Evolutionary conservation across 441 rosid species (phyloP).

Genomic region (Adansonia madagascariensis): DNA sequence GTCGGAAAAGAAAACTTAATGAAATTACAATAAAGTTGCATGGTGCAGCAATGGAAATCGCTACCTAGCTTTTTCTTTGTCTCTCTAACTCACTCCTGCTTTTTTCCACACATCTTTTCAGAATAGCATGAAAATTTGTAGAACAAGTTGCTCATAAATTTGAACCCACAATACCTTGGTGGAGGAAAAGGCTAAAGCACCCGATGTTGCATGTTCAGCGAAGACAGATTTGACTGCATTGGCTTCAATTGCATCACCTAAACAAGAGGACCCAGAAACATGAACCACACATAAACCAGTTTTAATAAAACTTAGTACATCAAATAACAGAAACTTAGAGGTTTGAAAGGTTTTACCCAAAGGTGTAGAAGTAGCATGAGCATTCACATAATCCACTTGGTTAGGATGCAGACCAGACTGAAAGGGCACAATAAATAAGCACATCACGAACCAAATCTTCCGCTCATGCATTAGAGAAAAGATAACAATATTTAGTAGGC

Average conservation of each 20-base stretch:
- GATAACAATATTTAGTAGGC: neutral
- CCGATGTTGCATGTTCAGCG: slow-evolving; percentile 73
- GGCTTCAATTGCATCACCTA: slow-evolving; percentile 90
- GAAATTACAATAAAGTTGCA: neutral
- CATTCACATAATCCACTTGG: slow-evolving; percentile 84
- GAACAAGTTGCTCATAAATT: neutral
- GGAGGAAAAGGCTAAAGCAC: slow-evolving; percentile 81
- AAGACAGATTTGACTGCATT: slow-evolving; percentile 70
- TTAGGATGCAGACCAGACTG: slow-evolving; percentile 75
- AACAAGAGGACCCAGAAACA: slow-evolving; percentile 29
- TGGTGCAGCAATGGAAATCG: neutral
- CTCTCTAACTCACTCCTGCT: neutral
- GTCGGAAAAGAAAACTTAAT: neutral
- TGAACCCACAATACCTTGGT: slow-evolving; percentile 64
- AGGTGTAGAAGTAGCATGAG: slow-evolving; percentile 95
- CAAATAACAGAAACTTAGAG: slow-evolving; percentile 18
- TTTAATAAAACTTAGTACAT: slow-evolving; percentile 8
- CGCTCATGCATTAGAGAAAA: too few species aligned
- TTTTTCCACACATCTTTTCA: neutral
- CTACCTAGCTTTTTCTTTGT: neutral
- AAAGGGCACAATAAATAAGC: slow-evolving; percentile 30
- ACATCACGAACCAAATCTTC: slow-evolving; percentile 7
- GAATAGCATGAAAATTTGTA: neutral
- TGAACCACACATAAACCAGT: neutral
- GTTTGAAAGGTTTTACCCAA: slow-evolving; percentile 48